Base-by-base conservation (phyloP, 768 basidiomycete species). In the Lactarius psammicola region DNA sequence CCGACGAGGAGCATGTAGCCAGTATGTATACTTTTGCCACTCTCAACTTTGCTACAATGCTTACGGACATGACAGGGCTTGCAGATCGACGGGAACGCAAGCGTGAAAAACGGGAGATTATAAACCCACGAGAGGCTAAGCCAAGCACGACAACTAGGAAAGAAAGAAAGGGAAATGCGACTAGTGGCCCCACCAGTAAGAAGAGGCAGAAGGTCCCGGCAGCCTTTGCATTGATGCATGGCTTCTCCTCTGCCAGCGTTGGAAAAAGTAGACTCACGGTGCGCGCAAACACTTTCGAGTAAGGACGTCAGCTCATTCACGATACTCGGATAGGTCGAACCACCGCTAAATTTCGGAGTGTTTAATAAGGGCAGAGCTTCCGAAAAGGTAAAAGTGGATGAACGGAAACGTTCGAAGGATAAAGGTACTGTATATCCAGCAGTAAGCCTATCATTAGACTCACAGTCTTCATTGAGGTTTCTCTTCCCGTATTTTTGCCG, bases 361-460 rank as follows among this genome's bases (percentile, higher is more conserved):
- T 88, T 89, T 68, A 81, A 78, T 68, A 87, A 84, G 74, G 88
- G 88, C 1, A 88, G 80, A 70, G 84, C 86, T 18, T 90, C 88
- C 0, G 71, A 71, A 7, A 81, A 79, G 64, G 75, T 80, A 4
- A 70, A 73, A 65, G 69, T 72, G 55, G 28, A 57, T 13, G 72
- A 72, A 34, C 68, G 68, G 63, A 70, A 69, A 62, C 49, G 53
- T 62, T 63, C 59, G 75, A 73, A 63, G 75, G 72, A 74, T 74
- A 79, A 64, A 67, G 67, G 69, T 49, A 31, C 63, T 49, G 38
- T 13, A 55, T 18, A 30, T 64, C 40, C 55, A 23, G 60, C 58
- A 56, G 10, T 31, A 17, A 26, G 15, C 6, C 11, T 34, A 7
- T 23, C 17, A 7, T 51, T 17, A 1, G 40, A 57, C 36, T 49